Percentiles rank a stretch among this genome's conserved stretches.
Conservation (phyloP, 2,329 filamentous ascomycete species). For the Beauveria scarabaeidicola region DNA sequence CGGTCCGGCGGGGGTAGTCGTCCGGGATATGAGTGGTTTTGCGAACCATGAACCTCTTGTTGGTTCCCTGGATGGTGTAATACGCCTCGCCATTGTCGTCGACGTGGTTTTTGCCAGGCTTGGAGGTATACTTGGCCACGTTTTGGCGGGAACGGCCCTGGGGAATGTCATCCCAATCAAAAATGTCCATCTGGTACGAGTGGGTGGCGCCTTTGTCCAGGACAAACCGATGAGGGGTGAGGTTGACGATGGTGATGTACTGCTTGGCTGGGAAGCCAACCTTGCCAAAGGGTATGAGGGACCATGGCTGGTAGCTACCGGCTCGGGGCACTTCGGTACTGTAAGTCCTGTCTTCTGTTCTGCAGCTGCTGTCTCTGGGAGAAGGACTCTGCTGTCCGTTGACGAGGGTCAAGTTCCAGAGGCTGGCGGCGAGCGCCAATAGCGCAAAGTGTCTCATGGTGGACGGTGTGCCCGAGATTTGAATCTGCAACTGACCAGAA, state of each 20-base stretch:
- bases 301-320: constrained; percentile 12
- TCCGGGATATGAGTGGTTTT: constrained; percentile 23
- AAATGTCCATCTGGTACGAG: constrained; percentile 24
- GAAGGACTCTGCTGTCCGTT: background rate
- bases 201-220: constrained; percentile 18
- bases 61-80: constrained; percentile 22
- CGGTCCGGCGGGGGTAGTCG: constrained; percentile 18
- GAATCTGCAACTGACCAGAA: background rate
- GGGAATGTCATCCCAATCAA: constrained; percentile 25
- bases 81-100: constrained; percentile 26
- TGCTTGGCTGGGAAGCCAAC: constrained; percentile 15
- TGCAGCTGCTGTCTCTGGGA: constrained; percentile 7
- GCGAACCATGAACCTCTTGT: constrained; percentile 23
- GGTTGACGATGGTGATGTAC: constrained; percentile 27
- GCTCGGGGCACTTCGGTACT: constrained; percentile 10
- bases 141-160: constrained; percentile 25
- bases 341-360: constrained; percentile 7
- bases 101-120: constrained; percentile 11
- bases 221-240: constrained; percentile 24
- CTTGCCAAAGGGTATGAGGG: constrained; percentile 10
- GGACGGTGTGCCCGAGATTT: background rate
- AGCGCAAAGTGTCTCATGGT: constrained; percentile 6
- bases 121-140: constrained; percentile 19
- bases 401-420: constrained; percentile 1
- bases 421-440: constrained; percentile 1